Evolutionary conservation across 2,329 filamentous ascomycete species (phyloP), one percentile per base, ranked within the genome.

Genomic region (Colletotrichum plurivorum): DNA sequence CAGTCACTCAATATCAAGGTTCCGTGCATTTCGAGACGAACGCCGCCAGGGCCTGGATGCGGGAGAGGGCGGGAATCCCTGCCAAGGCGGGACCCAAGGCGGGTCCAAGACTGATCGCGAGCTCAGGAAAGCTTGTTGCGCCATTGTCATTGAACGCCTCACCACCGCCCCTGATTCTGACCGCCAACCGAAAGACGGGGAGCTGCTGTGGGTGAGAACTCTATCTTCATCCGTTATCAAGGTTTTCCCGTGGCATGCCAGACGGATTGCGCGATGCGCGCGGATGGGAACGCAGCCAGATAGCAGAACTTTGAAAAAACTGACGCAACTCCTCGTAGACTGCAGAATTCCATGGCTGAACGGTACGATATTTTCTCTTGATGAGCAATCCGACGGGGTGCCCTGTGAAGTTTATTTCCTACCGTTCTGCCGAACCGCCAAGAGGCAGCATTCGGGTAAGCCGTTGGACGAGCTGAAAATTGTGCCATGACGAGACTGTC

Each of bases 91-190:
- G 66, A 31, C 55, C 55, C 55, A 66, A 69, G 55, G 25, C 60
- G 60, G 60, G 60, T 15, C 60, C 60, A 55, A 63, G 60, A 56
- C 9, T 43, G 22, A 69, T 69, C 62, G 66, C 66, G 55, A 69
- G 51, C 66, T 69, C 52, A 25, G 15, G 55, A 54, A 69, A 69
- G 66, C 66, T 69, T 69, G 55, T 69, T 69, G 66, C 66, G 62
- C 46, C 43, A 69, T 61, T 48, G 41, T 27, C 39, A 57, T 65
- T 53, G 48, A 53, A 18, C 16, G 59, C 39, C 20, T 36, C 49
- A 46, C 20, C 10, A 51, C 45, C 25, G 8, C 22, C 22, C 55
- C 58, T 16, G 36, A 31, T 53, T 48, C 22, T 16, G 48, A 36
- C 27, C 49, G 22, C 48, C 59, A 25, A 36, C 59, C 15, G 31